Evolutionary conservation across 2,329 filamentous ascomycete species (phyloP).

Genomic region (Calonectria fujianensis): DNA sequence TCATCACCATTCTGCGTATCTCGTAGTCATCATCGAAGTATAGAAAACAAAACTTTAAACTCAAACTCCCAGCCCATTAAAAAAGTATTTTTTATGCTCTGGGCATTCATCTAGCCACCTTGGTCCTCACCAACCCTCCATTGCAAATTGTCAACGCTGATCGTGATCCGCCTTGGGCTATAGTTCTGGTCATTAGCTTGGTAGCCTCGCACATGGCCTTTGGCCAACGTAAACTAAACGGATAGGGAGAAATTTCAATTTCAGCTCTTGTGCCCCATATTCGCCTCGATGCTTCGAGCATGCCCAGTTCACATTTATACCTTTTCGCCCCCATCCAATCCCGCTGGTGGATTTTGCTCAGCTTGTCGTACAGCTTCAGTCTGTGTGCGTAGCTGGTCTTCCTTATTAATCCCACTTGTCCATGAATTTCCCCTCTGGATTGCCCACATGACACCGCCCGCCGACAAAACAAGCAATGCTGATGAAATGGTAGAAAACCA

Average conservation of each 20-base stretch:
- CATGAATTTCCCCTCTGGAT: constrained; percentile 28
- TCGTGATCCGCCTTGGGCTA: background rate
- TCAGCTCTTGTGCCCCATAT: background rate
- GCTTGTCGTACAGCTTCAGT: background rate
- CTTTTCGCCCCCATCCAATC: background rate
- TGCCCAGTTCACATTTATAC: background rate
- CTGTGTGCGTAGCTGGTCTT: no score
- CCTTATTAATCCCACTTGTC: background rate
- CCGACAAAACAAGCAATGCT: background rate
- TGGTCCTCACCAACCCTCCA: no score
- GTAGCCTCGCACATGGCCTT: no score
- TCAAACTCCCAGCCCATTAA: background rate
- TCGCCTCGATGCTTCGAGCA: background rate
- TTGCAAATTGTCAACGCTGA: no score
- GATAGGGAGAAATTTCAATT: background rate
- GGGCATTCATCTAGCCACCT: background rate
- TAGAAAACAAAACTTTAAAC: background rate
- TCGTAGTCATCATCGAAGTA: background rate
- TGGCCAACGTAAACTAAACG: background rate
- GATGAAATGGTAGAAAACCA: constrained; percentile 84
- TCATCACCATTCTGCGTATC: background rate
- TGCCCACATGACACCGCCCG: constrained; percentile 26
- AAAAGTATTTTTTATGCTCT: background rate
- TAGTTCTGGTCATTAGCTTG: background rate
- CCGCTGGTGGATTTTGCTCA: background rate